These are phyloP conservation scores for Scopulariopsis brevicaulis DNA, from an alignment of 2,329 filamentous ascomycete species.

Conservation along the genomic window DNA sequence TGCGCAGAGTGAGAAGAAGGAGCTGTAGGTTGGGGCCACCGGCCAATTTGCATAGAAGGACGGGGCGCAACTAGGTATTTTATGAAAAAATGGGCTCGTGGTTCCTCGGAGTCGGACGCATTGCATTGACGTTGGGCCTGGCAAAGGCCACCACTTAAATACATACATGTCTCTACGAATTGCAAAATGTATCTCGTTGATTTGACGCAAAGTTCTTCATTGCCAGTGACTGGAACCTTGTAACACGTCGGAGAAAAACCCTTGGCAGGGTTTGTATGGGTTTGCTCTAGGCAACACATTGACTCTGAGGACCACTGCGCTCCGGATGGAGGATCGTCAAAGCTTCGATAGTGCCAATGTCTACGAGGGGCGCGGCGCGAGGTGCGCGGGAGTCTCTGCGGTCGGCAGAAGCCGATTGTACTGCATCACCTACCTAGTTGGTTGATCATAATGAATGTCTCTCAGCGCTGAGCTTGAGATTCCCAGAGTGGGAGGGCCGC, in stretches of 20 bases:
- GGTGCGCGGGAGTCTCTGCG: not conserved
- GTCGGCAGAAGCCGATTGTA: not conserved
- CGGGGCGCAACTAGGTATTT: not conserved
- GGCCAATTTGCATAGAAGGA: not conserved
- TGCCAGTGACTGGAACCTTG: constrained; percentile 62
- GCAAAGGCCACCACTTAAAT: too few relatives aligned
- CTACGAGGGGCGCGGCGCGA: not conserved
- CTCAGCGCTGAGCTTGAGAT: not conserved
- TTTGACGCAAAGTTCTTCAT: constrained; percentile 83
- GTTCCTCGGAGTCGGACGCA: not conserved
- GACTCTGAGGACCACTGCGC: constrained; percentile 66
- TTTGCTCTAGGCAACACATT: constrained; percentile 76
- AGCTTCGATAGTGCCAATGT: constrained; percentile 82
- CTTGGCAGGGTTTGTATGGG: constrained; percentile 69
- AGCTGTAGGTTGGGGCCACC: constrained; percentile 25
- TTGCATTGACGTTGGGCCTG: not conserved
- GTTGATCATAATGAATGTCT: not conserved
- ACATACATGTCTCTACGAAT: not conserved
- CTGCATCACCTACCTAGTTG: not conserved
- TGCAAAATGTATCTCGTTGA: constrained; percentile 58
- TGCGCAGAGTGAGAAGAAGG: constrained; percentile 33
- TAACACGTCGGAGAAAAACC: constrained; percentile 90
- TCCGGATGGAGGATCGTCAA: constrained; percentile 48
- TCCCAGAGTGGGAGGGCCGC: not conserved
- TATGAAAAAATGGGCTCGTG: not conserved